Evolutionary conservation across 2,329 filamentous ascomycete genomes (phyloP).

Genomic region (Chaetomium sp.): DNA sequence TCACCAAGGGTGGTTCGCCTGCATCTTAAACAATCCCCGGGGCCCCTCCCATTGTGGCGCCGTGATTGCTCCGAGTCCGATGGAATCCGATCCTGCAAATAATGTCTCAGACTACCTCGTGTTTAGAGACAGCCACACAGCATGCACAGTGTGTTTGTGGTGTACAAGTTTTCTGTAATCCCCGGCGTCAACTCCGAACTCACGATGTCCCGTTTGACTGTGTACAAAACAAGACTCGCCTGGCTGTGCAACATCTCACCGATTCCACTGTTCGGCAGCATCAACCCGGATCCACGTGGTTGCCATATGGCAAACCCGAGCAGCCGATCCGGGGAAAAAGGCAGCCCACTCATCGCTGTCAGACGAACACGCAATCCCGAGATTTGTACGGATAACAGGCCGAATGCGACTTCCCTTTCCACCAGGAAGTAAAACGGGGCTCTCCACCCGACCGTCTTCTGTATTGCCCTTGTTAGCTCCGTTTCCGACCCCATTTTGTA

Average conservation of each 20-base stretch:
- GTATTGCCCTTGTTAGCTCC: neutral
- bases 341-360: neutral
- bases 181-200: neutral
- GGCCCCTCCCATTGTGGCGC: neutral
- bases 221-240: neutral
- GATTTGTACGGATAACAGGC: neutral
- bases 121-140: neutral
- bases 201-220: neutral
- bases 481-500: neutral
- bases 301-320: slow-evolving; percentile 16
- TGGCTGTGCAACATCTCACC: neutral
- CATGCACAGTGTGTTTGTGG: neutral
- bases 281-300: slow-evolving; percentile 13
- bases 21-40: neutral
- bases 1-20: neutral
- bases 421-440: neutral
- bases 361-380: neutral
- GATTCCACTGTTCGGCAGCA: neutral
- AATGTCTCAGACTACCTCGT: neutral
- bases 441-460: neutral
- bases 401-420: neutral
- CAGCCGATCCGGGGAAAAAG: slow-evolving; percentile 9
- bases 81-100: neutral
- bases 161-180: too few species aligned
- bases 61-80: neutral